Percentiles rank a stretch among this genome's conserved stretches.
Evolutionary conservation across 2,329 filamentous ascomycete species (phyloP).

Genomic region (Exophiala spinifera): DNA sequence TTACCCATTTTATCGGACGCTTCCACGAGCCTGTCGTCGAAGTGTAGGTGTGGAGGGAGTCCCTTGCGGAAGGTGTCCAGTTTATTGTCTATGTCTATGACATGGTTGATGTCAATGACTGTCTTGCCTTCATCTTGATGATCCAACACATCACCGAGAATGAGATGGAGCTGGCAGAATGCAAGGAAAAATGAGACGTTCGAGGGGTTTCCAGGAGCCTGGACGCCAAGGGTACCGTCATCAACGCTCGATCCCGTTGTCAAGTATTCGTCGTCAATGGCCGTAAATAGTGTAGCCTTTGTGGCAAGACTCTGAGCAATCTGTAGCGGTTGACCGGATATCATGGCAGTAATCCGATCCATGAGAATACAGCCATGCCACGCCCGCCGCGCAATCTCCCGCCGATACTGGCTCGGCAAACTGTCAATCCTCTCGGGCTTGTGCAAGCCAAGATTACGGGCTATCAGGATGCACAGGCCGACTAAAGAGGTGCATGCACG

Average conservation of each 20-base stretch:
- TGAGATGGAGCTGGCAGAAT: not conserved
- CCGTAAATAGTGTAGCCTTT: not conserved
- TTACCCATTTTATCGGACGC: too few relatives aligned
- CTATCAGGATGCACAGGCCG: not conserved
- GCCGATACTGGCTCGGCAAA: conserved; percentile 28
- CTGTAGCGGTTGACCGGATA: conserved; percentile 37
- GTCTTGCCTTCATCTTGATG: not conserved
- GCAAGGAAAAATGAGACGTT: not conserved
- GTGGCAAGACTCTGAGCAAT: conserved; percentile 31
- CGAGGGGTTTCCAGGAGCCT: not conserved
- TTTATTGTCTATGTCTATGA: not conserved
- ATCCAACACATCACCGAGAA: not conserved
- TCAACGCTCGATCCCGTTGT: not conserved
- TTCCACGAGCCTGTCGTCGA: not conserved
- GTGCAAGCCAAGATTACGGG: not conserved
- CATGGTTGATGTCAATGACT: not conserved
- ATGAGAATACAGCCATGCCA: conserved; percentile 39
- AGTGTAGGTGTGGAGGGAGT: not conserved
- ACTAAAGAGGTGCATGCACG: conserved; percentile 41
- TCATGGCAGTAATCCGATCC: conserved; percentile 39
- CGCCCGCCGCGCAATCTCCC: conserved; percentile 27
- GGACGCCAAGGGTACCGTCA: not conserved
- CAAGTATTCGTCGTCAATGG: not conserved
- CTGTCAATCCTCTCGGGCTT: not conserved
- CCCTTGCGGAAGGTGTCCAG: not conserved